Base-by-base conservation (phyloP, 495 filamentous ascomycete species). In the Patellaria atrata region DNA sequence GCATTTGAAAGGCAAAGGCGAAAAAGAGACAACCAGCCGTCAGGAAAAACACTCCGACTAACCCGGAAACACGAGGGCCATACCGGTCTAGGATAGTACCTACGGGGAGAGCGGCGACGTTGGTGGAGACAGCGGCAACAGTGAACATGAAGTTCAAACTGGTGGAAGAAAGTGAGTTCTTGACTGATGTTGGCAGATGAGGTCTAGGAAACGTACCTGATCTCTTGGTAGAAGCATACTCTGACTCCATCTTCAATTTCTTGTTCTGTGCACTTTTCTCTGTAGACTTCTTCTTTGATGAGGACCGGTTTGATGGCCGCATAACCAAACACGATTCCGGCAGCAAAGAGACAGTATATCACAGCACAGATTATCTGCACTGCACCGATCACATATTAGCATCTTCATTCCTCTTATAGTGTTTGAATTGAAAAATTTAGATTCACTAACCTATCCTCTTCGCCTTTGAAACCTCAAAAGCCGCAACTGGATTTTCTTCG, bases 101-200 rank as follows among this genome's bases (percentile, higher is more conserved):
- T 3, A 92, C 71, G 9, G 84, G 82, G 2, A 92, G 62, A 6
- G 84, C 85, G 12, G 71, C 76, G 12, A 87, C 77, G 50, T 81
- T 82, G 22, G 85, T 92, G 3, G 69, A 76, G 12, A 92, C 85
- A 10, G 82, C 84, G n/a, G 83, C 84, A 22, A 81, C 66, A 20
- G 84, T 93, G 62, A 94, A 92, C 85, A 94, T 92, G 38, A 92
- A 57, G 53, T 94, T 94, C 30, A 92, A 64, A 30, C 49, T 52
- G 22, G 14, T 10, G 5, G 28, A 25, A 38, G 33, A 18, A 9
- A 4, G 22, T 47, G 17, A 35, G 33, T 25, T 11, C 15, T 17
- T 14, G 11, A 21, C 17, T 13, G 23, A 10, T 27, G 5, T 22
- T 11, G 22, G 18, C 19, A 12, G 15, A 38, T 3, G 8, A 21